These are phyloP conservation scores for Pulveroboletus frians DNA, from an alignment of 768 basidiomycete species.

Conservation along the genomic window DNA sequence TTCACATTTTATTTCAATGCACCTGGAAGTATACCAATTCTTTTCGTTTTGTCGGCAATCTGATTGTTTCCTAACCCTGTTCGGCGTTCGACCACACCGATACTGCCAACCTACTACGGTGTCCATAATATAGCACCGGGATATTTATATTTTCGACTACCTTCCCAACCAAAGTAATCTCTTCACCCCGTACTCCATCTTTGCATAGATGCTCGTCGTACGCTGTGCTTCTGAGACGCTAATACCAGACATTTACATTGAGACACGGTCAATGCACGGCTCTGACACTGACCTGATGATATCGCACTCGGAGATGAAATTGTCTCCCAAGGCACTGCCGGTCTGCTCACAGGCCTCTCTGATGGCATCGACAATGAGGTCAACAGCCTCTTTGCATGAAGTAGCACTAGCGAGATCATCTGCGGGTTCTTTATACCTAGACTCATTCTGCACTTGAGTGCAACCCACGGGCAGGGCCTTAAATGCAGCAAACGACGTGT, in stretches of 20 bases:
- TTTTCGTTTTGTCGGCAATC: constrained; percentile 15
- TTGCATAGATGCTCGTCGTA: constrained; percentile 81
- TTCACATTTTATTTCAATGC: constrained; percentile 14
- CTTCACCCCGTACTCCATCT: constrained; percentile 93
- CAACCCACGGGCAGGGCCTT: constrained; percentile 75
- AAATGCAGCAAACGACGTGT: constrained; percentile 64
- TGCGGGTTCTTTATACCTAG: constrained; percentile 48
- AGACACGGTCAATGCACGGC: background rate
- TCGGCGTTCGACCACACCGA: constrained; percentile 9
- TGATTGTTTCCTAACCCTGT: constrained; percentile 1
- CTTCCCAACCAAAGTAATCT: constrained; percentile 83
- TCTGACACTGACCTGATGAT: constrained; percentile 63
- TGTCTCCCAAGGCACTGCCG: constrained; percentile 39
- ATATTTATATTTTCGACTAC: constrained; percentile 25
- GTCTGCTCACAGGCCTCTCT: constrained; percentile 60
- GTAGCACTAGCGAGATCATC: constrained; percentile 57
- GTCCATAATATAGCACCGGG: constrained; percentile 9
- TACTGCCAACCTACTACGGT: constrained; percentile 11
- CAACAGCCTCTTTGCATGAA: constrained; percentile 74
- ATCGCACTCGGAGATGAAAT: constrained; percentile 60
- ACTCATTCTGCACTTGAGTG: constrained; percentile 39
- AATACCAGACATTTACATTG: constrained; percentile 5
- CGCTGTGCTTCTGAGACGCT: constrained; percentile 80
- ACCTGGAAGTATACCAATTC: constrained; percentile 22
- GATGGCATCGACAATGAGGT: constrained; percentile 69